phyloP scores from a whole-genome alignment of 176 grass and related monocot genomes.

The Carex scoparia region DNA sequence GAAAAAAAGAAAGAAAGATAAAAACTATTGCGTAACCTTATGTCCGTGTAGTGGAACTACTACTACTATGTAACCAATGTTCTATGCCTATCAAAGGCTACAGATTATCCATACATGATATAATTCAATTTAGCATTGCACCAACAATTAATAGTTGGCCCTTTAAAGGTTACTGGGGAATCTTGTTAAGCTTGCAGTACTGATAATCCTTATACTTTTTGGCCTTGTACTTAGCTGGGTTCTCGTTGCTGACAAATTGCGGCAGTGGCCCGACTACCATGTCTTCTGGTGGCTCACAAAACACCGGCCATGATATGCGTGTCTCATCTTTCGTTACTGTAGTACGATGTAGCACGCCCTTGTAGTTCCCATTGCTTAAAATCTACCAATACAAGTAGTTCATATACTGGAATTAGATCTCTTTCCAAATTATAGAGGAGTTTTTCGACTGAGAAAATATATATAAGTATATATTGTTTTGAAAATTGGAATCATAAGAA shows the following conservation, averaged over 20 bases:
- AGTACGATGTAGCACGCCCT: conserved; percentile 63
- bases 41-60: not conserved
- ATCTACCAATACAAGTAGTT: conserved; percentile 28
- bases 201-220: conserved; percentile 79
- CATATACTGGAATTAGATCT: too few relatives aligned
- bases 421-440: too few relatives aligned
- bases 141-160: not conserved
- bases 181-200: conserved; percentile 82
- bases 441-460: too few relatives aligned
- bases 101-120: not conserved
- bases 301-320: conserved; percentile 83
- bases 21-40: too few relatives aligned
- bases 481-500: not conserved
- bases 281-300: conserved; percentile 48
- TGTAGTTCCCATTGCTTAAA: conserved; percentile 74
- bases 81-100: not conserved
- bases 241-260: conserved; percentile 33
- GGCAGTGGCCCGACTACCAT: conserved; percentile 47
- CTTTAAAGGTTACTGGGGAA: conserved; percentile 40
- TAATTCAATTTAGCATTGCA: not conserved
- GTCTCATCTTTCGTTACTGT: conserved; percentile 58
- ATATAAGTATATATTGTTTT: too few relatives aligned
- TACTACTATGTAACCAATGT: not conserved
- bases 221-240: conserved; percentile 56
- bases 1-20: too few relatives aligned